A percentile compares a stretch with the other conserved stretches of the same genome.
These are phyloP conservation scores for Cicer arietinum DNA, from an alignment of 306 rosid genomes.

Conservation along the genomic window DNA sequence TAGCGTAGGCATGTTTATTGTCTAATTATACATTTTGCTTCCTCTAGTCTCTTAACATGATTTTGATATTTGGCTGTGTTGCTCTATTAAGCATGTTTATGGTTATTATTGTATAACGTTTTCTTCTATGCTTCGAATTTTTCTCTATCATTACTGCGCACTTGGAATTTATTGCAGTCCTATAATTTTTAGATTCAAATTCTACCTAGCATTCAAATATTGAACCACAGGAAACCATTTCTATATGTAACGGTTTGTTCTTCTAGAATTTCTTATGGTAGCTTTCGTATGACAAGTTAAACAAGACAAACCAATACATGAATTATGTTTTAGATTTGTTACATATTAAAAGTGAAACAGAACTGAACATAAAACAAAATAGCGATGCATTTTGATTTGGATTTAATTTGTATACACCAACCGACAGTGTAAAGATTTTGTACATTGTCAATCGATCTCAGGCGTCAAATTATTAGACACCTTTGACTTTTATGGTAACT, in stretches of 20 bases:
- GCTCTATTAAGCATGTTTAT: slow-evolving; percentile 11
- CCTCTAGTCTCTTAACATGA: not conserved
- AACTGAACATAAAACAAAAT: not conserved
- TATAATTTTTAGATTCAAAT: slow-evolving; percentile 2
- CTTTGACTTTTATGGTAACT: no score
- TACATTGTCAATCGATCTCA: no score
- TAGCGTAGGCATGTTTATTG: not conserved
- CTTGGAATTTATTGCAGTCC: slow-evolving; percentile 12
- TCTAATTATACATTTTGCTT: not conserved
- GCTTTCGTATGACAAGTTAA: not conserved
- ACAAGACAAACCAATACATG: not conserved
- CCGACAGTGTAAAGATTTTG: no score
- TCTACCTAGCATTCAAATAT: slow-evolving; percentile 11
- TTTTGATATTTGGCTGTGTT: slow-evolving; percentile 15
- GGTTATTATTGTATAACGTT: not conserved
- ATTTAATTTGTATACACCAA: no score
- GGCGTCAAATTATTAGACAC: no score
- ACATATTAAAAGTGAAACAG: not conserved
- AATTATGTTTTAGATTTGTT: not conserved
- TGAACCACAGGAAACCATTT: slow-evolving; percentile 21
- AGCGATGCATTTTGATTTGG: not conserved
- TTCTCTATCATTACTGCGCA: not conserved
- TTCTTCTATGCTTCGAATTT: slow-evolving; percentile 10
- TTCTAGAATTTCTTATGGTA: slow-evolving; percentile 1
- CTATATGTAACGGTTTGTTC: slow-evolving; percentile 15